These are phyloP conservation scores for Hysterangium stoloniferum DNA, from an alignment of 768 basidiomycete genomes.

Conservation along the genomic window DNA sequence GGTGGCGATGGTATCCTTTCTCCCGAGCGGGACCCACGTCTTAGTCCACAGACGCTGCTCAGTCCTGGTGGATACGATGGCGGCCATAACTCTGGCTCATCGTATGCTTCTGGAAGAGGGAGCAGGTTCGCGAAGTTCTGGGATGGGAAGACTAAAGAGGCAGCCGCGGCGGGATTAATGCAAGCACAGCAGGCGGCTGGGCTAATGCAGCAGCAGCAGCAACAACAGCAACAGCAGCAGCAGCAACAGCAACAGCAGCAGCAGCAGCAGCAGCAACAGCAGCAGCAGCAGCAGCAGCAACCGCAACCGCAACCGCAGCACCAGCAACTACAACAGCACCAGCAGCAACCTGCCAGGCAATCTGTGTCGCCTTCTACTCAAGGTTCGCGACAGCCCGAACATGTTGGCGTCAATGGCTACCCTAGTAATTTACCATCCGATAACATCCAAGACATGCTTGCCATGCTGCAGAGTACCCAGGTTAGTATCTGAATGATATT, in stretches of 20 bases:
- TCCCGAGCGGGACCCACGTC: constrained; percentile 7
- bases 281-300: constrained; percentile 6
- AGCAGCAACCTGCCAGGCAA: constrained; percentile 3
- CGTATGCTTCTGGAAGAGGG: constrained; percentile 53
- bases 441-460: constrained; percentile 73
- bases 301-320: not conserved
- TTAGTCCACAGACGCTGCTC: constrained; percentile 9
- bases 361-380: constrained; percentile 38
- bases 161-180: constrained; percentile 27
- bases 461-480: constrained; percentile 73
- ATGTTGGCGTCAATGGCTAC: constrained; percentile 26
- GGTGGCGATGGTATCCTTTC: constrained; percentile 21
- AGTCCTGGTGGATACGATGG: constrained; percentile 21
- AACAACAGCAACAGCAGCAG: constrained; percentile 6
- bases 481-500: constrained; percentile 35
- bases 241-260: constrained; percentile 6
- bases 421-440: constrained; percentile 40
- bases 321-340: constrained; percentile 5
- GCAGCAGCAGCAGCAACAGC: not conserved
- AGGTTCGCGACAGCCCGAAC: constrained; percentile 38
- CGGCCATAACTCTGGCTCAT: constrained; percentile 19
- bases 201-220: not conserved
- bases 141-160: constrained; percentile 51
- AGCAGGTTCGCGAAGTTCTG: constrained; percentile 87
- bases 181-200: constrained; percentile 6